Conservation (phyloP, 805 yeast genomes). For the Cyberlindnera japonica region DNA sequence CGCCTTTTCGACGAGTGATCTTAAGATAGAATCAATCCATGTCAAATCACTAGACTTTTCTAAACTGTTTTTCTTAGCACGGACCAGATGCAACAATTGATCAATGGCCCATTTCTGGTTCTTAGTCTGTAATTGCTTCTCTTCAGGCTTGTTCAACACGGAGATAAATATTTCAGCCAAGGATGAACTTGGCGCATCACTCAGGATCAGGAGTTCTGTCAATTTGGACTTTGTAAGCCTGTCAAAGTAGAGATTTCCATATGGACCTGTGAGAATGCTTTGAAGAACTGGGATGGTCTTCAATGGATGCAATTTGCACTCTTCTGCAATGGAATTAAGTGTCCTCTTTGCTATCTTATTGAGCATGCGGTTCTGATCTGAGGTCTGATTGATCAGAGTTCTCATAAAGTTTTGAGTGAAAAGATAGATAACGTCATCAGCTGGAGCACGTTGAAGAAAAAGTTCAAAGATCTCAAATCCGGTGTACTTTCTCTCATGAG, state of each 20-base stretch:
- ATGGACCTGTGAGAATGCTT: constrained; percentile 38
- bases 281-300: constrained; percentile 32
- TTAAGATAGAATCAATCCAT: constrained; percentile 31
- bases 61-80: constrained; percentile 38
- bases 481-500: constrained; percentile 81
- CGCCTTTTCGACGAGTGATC: constrained; percentile 29
- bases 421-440: constrained; percentile 27
- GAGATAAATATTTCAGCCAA: constrained; percentile 19
- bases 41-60: constrained; percentile 21
- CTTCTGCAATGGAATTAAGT: constrained; percentile 40
- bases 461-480: constrained; percentile 72
- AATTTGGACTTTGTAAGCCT: constrained; percentile 70
- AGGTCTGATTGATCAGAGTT: constrained; percentile 70
- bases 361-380: constrained; percentile 60
- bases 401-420: constrained; percentile 68
- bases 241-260: constrained; percentile 71
- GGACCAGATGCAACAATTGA: constrained; percentile 48
- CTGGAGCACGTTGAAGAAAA: constrained; percentile 35
- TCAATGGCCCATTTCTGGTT: constrained; percentile 54
- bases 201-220: constrained; percentile 32
- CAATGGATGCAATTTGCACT: constrained; percentile 34
- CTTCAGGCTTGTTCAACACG: constrained; percentile 15
- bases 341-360: constrained; percentile 61
- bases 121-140: constrained; percentile 18
- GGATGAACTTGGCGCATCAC: constrained; percentile 12